Base-by-base conservation (phyloP, 371 early-diverging fungal species). In the Syncephalastrum racemosum region DNA sequence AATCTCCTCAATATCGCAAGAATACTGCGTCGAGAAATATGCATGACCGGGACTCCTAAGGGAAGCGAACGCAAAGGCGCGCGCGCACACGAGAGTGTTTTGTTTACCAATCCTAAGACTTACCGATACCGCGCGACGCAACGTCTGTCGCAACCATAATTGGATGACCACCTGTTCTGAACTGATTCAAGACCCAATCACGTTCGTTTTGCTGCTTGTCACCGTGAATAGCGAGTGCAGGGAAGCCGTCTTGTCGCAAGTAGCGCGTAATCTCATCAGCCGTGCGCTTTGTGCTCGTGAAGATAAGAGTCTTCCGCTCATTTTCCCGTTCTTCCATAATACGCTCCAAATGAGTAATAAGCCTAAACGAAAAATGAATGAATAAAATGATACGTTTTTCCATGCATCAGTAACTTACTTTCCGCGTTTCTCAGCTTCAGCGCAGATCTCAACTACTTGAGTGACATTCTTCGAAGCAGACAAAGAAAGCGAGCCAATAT, bases 81-180 rank as follows among this genome's bases (percentile, higher is more conserved):
- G 36, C 36, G 36, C 36, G 10, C 10, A 31, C 36, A 31, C 36
- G 36, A 31, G 36, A 31, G 36, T 31, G 36, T 31, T 31, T 31
- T 31, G 36, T 8, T 31, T 8, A 31, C 10, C 36, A 10, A 31
- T 31, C 36, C 10, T 8, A 5, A 31, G 24, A 83, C 83, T 80
- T 92, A 94, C 98, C 99, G 58, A 99, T 88, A 71, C 99, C 99
- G 82, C 99, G 93, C 55, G 97, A 96, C 53, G 99, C 99, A 46
- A 99, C 99, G 80, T 99, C 99, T 4, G 99, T 99, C 22, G 99
- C 99, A 58, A 99, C 97, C 89, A 99, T 89, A 64, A 97, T 91
- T 15, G 95, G 95, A 43, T 86, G 87, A 50, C 81, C 84, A 45
- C 96, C 95, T 22, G 84, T 66, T 71, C 90, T 92, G 87, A 98